Evolutionary conservation across 2,329 filamentous ascomycete species (phyloP), one percentile per base, ranked within the genome.

Genomic region (Aureobasidium vineae): DNA sequence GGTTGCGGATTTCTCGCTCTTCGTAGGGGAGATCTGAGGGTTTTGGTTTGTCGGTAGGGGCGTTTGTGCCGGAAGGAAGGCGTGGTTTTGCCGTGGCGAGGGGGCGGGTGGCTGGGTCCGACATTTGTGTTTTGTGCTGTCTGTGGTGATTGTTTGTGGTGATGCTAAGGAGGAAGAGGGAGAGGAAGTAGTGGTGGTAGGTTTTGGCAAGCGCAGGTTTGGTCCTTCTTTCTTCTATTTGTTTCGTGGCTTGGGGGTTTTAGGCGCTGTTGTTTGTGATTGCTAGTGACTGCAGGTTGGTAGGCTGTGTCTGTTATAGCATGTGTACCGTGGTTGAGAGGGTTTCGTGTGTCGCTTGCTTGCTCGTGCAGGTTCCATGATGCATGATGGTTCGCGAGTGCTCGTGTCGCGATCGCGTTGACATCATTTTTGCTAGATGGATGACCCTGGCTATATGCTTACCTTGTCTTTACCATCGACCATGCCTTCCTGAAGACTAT

Each of bases 1-100:
- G 49, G 15, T 53, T 43, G 15, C 61, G 36, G 5, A 41, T 31
- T n/a, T 53, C 61, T 8, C 38, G 61, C 28, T 64, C 61, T 54
- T 54, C 49, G 15, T 64, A 54, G 10, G 61, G n/a, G 3, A 64
- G 11, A 10, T 31, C 15, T 64, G 54, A 15, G 2, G 26, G 19
- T 38, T 63, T 47, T 52, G 10, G 21, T 31, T 38, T 50, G 3
- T 21, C 26, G 19, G 57, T 7, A 16, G 47, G 26, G 5, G 41
- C 26, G 5, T 47, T 23, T 47, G 41, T n/a, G 41, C 41, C n/a
- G 2, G 41, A 45, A 8, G n/a, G 3, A 11, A 47, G 43, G 21
- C 43, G 43, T 15, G 56, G 26, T 60, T 60, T 60, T 19, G 56
- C 28, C 16, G 11, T 33, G 10, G 56, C 53, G 47, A 40, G 1